phyloP scores from a whole-genome alignment of 2,329 filamentous ascomycete genomes.

The Rhexocercosporidium sp. region DNA sequence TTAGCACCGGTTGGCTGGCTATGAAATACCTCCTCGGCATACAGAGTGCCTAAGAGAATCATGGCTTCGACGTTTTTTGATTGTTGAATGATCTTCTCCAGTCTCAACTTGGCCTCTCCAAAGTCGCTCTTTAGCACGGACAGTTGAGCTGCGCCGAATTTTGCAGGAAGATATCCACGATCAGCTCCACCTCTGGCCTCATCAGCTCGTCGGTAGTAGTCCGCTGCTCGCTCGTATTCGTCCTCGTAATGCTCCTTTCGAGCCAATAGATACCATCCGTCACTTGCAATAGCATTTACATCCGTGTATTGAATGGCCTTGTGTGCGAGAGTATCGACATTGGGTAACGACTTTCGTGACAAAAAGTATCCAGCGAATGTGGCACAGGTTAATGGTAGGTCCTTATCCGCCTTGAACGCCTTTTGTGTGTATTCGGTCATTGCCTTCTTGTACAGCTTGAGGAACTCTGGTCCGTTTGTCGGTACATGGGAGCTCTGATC shows the following conservation, averaged over 20 bases:
- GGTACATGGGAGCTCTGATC: constrained; percentile 83
- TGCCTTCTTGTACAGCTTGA: constrained; percentile 84
- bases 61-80: constrained; percentile 86
- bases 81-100: constrained; percentile 93
- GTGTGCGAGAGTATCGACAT: constrained; percentile 85
- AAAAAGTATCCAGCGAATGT: constrained; percentile 92
- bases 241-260: constrained; percentile 87
- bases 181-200: constrained; percentile 92
- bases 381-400: constrained; percentile 85
- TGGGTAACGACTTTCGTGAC: constrained; percentile 77
- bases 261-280: constrained; percentile 95
- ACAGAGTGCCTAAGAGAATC: constrained; percentile 87
- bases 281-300: constrained; percentile 93
- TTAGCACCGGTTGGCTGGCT: constrained; percentile 73
- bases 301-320: constrained; percentile 96
- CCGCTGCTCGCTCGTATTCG: constrained; percentile 74
- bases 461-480: constrained; percentile 84
- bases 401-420: constrained; percentile 91
- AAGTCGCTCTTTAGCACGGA: constrained; percentile 83
- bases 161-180: constrained; percentile 88
- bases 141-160: constrained; percentile 91
- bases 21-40: constrained; percentile 91
- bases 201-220: constrained; percentile 90
- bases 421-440: constrained; percentile 95
- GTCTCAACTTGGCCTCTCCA: constrained; percentile 87